A percentile compares a stretch with the other conserved stretches of the same genome.
phyloP scores from a whole-genome alignment of 805 yeast species.

The Sugiyamaella mastotermitis region DNA sequence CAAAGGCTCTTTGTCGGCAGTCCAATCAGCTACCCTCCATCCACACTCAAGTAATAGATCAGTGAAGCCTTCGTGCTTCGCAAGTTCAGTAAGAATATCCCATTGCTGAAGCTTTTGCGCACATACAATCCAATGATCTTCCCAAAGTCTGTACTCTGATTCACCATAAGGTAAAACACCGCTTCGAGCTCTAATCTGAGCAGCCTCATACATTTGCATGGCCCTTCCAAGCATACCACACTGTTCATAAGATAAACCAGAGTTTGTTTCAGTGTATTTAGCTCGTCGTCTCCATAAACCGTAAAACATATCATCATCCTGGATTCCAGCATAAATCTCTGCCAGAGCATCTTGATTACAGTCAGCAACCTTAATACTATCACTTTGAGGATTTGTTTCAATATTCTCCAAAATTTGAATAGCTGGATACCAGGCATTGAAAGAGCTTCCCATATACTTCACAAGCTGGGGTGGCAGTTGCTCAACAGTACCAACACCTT shows the following conservation, averaged over 20 bases:
- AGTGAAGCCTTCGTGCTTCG: slow-evolving; percentile 96
- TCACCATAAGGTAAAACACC: slow-evolving; percentile 95
- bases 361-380: slow-evolving; percentile 70
- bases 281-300: slow-evolving; percentile 98
- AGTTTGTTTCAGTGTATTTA: slow-evolving; percentile 85
- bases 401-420: slow-evolving; percentile 77
- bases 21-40: slow-evolving; percentile 99
- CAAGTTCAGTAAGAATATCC: slow-evolving; percentile 94
- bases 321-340: slow-evolving; percentile 80
- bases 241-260: slow-evolving; percentile 92
- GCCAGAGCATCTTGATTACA: slow-evolving; percentile 85
- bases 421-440: slow-evolving; percentile 87
- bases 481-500: slow-evolving; percentile 71
- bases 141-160: slow-evolving; percentile 94
- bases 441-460: slow-evolving; percentile 80
- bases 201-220: slow-evolving; percentile 87
- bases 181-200: slow-evolving; percentile 93
- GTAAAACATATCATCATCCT: slow-evolving; percentile 95
- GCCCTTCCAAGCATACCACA: slow-evolving; percentile 94
- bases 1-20: slow-evolving; percentile 85
- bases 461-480: slow-evolving; percentile 92
- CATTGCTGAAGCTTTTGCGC: slow-evolving; percentile 97
- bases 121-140: slow-evolving; percentile 96
- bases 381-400: slow-evolving; percentile 50
- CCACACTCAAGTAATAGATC: slow-evolving; percentile 96